Percentiles rank a stretch among this genome's conserved stretches.
These are phyloP conservation scores for Pythium sp. DNA, from an alignment of 352 stramenopile genomes.

Conservation along the genomic window DNA sequence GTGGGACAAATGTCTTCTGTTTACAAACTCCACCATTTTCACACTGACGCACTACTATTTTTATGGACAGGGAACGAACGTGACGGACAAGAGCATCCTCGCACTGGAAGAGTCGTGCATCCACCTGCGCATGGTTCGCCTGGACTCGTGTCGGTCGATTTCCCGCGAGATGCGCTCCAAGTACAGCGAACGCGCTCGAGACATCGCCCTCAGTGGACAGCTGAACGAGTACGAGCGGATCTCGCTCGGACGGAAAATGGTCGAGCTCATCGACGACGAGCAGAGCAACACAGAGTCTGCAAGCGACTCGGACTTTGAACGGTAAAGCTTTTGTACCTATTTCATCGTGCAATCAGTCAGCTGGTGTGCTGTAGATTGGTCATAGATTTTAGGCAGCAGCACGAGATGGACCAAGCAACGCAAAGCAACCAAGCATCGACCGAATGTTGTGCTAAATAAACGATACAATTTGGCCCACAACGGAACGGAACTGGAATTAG, in stretches of 20 bases:
- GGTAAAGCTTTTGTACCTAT: background rate
- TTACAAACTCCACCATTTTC: background rate
- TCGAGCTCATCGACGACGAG: constrained; percentile 30
- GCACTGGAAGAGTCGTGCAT: constrained; percentile 37
- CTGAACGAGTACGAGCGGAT: constrained; percentile 37
- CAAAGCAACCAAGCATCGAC: background rate
- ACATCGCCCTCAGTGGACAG: constrained; percentile 17
- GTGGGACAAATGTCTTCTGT: background rate
- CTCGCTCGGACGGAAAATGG: constrained; percentile 34
- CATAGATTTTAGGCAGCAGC: background rate
- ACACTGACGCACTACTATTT: background rate
- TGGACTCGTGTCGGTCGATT: constrained; percentile 70
- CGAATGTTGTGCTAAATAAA: background rate
- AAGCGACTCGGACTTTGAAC: constrained; percentile 30
- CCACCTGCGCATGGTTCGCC: constrained; percentile 46
- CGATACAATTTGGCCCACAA: constrained; percentile 28
- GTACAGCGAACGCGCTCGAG: constrained; percentile 28
- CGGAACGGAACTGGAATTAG: constrained; percentile 63
- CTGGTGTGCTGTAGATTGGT: background rate
- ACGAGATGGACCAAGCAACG: background rate
- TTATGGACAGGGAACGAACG: constrained; percentile 37
- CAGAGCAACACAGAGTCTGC: constrained; percentile 22
- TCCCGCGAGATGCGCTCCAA: constrained; percentile 45
- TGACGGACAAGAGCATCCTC: constrained; percentile 44
- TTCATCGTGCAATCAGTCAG: background rate